Conservation (phyloP, 371 early-diverging fungal genomes). For the Mortierella sp. region DNA sequence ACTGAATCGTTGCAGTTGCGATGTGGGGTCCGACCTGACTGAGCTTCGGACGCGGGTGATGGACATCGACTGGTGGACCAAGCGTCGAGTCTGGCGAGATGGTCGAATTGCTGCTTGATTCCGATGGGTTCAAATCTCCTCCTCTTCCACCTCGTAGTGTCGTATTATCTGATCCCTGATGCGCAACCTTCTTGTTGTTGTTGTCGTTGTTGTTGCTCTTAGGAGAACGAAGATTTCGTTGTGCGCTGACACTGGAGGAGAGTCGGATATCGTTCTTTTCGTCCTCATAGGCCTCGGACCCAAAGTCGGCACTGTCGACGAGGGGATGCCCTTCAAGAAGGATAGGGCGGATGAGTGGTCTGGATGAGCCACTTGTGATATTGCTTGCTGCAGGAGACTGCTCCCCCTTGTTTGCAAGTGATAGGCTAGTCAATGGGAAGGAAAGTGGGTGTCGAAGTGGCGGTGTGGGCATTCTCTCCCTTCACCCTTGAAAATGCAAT, state of each 20-base stretch:
- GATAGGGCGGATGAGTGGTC: slow-evolving; percentile 11
- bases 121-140: not conserved
- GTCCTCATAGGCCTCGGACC: slow-evolving; percentile 7
- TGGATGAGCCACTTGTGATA: not conserved
- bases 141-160: not conserved
- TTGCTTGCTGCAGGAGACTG: not conserved
- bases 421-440: not conserved
- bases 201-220: not conserved
- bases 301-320: slow-evolving; percentile 11
- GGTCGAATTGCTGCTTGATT: not conserved
- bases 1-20: slow-evolving; percentile 34
- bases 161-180: not conserved
- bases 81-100: not conserved
- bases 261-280: slow-evolving; percentile 15
- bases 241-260: not conserved
- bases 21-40: slow-evolving; percentile 36
- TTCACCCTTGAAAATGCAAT: not conserved
- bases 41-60: slow-evolving; percentile 24
- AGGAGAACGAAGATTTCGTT: not conserved
- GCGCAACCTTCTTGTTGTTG: not conserved
- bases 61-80: not conserved
- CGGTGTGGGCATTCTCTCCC: slow-evolving; percentile 7
- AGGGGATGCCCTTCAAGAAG: slow-evolving; percentile 9
- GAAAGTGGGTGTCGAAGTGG: not conserved
- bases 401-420: not conserved